Conservation (phyloP, 2,329 filamentous ascomycete genomes). For the Ascocoryne sarcoides region DNA sequence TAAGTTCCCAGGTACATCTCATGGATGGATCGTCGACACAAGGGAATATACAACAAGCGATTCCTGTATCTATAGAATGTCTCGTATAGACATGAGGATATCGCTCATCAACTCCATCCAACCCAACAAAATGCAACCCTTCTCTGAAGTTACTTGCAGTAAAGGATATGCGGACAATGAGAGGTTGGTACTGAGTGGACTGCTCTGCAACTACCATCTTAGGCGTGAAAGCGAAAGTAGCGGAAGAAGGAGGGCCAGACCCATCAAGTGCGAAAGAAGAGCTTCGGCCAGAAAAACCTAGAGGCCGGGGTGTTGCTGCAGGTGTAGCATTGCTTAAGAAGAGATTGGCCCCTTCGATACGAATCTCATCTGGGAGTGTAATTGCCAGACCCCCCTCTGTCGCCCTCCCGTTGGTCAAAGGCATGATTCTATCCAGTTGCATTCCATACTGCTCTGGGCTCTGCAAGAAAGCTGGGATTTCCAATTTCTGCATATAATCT, state of each 20-base stretch:
- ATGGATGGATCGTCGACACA: slow-evolving; percentile 81
- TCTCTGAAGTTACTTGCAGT: slow-evolving; percentile 67
- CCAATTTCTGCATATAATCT: slow-evolving; percentile 61
- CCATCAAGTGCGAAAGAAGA: slow-evolving; percentile 29
- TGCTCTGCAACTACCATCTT: slow-evolving; percentile 29
- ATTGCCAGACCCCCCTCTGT: slow-evolving; percentile 50
- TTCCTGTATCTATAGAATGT: slow-evolving; percentile 69
- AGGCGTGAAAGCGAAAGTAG: slow-evolving; percentile 23
- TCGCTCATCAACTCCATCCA: slow-evolving; percentile 67
- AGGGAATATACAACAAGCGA: slow-evolving; percentile 80
- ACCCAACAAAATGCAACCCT: slow-evolving; percentile 83
- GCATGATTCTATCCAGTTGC: slow-evolving; percentile 55
- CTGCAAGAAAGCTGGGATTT: slow-evolving; percentile 51
- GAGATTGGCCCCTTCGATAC: slow-evolving; percentile 51
- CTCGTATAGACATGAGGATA: slow-evolving; percentile 91
- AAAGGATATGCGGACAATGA: slow-evolving; percentile 68
- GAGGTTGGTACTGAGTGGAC: slow-evolving; percentile 42
- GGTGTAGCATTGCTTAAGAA: slow-evolving; percentile 40
- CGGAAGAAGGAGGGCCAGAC: slow-evolving; percentile 28
- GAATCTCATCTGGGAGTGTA: slow-evolving; percentile 48
- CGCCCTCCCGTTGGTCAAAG: slow-evolving; percentile 23
- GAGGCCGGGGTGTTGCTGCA: slow-evolving; percentile 34
- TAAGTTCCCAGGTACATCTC: slow-evolving; percentile 79
- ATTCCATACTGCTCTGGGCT: slow-evolving; percentile 68
- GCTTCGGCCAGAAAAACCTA: slow-evolving; percentile 16